Evolutionary conservation across 306 rosid species (phyloP).

Genomic region (Pachyrhizus erosus): DNA sequence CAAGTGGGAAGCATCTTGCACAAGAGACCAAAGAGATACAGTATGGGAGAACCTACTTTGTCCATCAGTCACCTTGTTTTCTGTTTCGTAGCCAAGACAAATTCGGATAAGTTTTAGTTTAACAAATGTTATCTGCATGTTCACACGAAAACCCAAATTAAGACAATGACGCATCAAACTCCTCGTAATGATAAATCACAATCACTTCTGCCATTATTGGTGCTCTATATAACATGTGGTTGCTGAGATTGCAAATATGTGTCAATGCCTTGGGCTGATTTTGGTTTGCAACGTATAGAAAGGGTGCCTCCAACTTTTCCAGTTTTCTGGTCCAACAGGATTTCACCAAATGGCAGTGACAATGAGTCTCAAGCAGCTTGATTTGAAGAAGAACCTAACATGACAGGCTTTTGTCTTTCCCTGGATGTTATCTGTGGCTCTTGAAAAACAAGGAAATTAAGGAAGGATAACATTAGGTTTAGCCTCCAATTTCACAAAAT

Average conservation of each 20-base stretch:
- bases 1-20: background rate
- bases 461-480: slow-evolving; percentile 28
- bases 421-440: slow-evolving; percentile 61
- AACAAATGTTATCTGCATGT: background rate
- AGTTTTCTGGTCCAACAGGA: slow-evolving; percentile 15
- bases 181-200: slow-evolving; percentile 16
- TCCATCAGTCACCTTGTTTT: background rate
- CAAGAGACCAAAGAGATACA: background rate
- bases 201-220: slow-evolving; percentile 35
- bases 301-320: slow-evolving; percentile 37
- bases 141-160: slow-evolving; percentile 31
- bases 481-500: slow-evolving; percentile 24
- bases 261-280: slow-evolving; percentile 38
- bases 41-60: background rate
- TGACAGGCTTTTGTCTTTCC: slow-evolving; percentile 54
- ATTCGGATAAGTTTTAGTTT: slow-evolving; percentile 12
- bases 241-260: slow-evolving; percentile 32
- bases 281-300: slow-evolving; percentile 11
- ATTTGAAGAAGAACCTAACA: slow-evolving; percentile 46
- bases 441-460: slow-evolving; percentile 45
- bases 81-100: slow-evolving; percentile 13
- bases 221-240: slow-evolving; percentile 30
- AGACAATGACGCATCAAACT: slow-evolving; percentile 36
- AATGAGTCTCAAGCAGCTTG: slow-evolving; percentile 44
- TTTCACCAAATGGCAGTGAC: slow-evolving; percentile 36